Base-by-base conservation (phyloP, 306 rosid genomes). In the Cicer cuneatum region DNA sequence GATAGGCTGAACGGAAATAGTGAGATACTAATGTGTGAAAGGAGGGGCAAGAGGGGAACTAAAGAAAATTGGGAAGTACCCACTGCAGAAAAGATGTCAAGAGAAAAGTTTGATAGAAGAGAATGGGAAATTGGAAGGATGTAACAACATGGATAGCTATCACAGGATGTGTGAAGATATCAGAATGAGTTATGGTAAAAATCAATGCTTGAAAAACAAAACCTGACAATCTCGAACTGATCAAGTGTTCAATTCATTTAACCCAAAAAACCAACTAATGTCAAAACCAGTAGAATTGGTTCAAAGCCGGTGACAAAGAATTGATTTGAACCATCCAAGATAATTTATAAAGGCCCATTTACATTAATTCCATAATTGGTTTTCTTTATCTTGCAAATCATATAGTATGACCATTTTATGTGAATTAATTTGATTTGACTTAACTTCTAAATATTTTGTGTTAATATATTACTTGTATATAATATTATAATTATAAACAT, bases 111-210 rank as follows among this genome's bases (percentile, higher is more conserved):
- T 41, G 16, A 8, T 14, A 53, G 37, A 62, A 62, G 51, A 66
- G 56, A 58, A 52, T 66, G 39, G 8, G 15, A 66, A 41, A 16
- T 39, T 29, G 65, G 24, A 14, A 54, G 74, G 15, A 21, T 37
- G 56, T 35, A 56, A 56, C 15, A 5, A 63, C 46, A 45, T 11
- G 52, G 76, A 60, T 61, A 48, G 48, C n/a, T 59, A 46, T 49
- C 63, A 21, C 47, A 39, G 38, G 65, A 37, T 15, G 51, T 15
- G 43, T 67, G 49, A 42, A 29, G 48, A 18, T 53, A 53, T 40
- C 60, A 15, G 7, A 73, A 60, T 18, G 29, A 47, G n/a, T n/a
- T 38, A 56, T 13, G 1, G 62, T 37, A 19, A 66, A 19, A 21
- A 12, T 45, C 33, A 38, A n/a, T 62, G 8, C 6, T 62, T 15